A percentile compares a stretch with the other conserved stretches of the same genome.
phyloP scores from a whole-genome alignment of 257 asterid genomes.

The Solanum chilense region DNA sequence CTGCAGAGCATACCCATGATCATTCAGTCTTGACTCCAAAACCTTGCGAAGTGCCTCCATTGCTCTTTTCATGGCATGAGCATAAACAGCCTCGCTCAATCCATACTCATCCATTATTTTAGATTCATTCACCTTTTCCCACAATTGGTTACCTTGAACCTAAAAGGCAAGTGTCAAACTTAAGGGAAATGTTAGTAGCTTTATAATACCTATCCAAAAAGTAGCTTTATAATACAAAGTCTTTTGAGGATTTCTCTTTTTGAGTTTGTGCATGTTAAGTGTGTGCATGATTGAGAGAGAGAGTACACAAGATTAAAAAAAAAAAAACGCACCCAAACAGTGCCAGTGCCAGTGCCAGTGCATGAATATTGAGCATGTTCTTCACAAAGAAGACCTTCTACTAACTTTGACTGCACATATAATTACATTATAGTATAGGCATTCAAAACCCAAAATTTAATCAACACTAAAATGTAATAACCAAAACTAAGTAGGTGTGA shows the following conservation, averaged over 20 bases:
- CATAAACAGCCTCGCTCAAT: constrained; percentile 30
- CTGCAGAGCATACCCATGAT: constrained; percentile 35
- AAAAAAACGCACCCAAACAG: constrained; percentile 54
- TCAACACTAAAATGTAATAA: background rate
- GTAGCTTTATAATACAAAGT: background rate
- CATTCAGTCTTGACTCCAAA: constrained; percentile 47
- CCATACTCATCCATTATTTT: constrained; percentile 22
- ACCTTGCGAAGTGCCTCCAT: constrained; percentile 27
- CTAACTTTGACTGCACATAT: constrained; percentile 61
- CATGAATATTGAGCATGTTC: constrained; percentile 58
- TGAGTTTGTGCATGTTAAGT: background rate
- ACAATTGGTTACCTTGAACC: constrained; percentile 55
- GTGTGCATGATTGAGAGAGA: background rate
- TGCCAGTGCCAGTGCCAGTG: constrained; percentile 59
- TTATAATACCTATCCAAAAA: background rate
- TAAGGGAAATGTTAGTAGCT: background rate
- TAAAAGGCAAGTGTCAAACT: constrained; percentile 4
- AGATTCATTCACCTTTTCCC: constrained; percentile 29
- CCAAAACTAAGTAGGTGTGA: background rate
- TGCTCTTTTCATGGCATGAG: constrained; percentile 52
- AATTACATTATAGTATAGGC: constrained; percentile 10
- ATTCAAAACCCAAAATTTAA: background rate
- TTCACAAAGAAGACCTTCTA: constrained; percentile 51
- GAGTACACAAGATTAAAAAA: background rate
- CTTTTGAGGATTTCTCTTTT: background rate